phyloP scores from a whole-genome alignment of 2,329 filamentous ascomycete species.

The Fusarium stilboides region DNA sequence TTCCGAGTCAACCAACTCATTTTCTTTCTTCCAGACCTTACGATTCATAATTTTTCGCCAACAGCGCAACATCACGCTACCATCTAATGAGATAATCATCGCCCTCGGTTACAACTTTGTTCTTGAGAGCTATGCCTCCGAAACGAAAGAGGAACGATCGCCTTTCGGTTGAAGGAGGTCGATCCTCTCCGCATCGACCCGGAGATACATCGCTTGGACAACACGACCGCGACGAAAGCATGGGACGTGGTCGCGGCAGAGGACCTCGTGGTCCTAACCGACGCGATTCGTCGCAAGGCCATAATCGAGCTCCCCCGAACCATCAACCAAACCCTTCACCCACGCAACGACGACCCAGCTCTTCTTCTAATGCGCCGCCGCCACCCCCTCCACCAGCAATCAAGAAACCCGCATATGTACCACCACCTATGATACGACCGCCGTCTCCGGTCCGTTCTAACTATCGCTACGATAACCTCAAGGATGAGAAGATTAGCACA shows the following conservation, averaged over 20 bases:
- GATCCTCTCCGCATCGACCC: slow-evolving; percentile 75
- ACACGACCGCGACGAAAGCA: slow-evolving; percentile 70
- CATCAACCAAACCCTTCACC: slow-evolving; percentile 47
- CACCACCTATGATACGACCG: slow-evolving; percentile 47
- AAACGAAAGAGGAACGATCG: slow-evolving; percentile 73
- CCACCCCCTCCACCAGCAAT: slow-evolving; percentile 44
- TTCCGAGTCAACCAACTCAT: slow-evolving; percentile 39
- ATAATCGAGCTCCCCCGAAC: slow-evolving; percentile 49
- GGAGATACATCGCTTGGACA: slow-evolving; percentile 69
- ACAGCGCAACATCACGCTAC: slow-evolving; percentile 21
- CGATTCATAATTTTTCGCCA: slow-evolving; percentile 12
- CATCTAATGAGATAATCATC: slow-evolving; percentile 55
- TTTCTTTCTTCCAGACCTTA: slow-evolving; percentile 27
- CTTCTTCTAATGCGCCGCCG: slow-evolving; percentile 42
- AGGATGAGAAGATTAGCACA: slow-evolving; percentile 74
- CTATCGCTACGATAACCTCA: slow-evolving; percentile 84
- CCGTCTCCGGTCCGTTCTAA: slow-evolving; percentile 58
- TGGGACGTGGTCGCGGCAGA: slow-evolving; percentile 63
- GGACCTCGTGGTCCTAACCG: slow-evolving; percentile 65
- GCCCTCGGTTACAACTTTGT: slow-evolving; percentile 24
- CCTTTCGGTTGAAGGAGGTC: slow-evolving; percentile 63
- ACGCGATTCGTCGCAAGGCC: slow-evolving; percentile 65
- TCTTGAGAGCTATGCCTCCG: slow-evolving; percentile 64
- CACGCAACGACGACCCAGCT: slow-evolving; percentile 43
- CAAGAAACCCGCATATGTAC: slow-evolving; percentile 38